Base-by-base conservation (phyloP, 768 basidiomycete genomes). In the Rhizopogon rudus region DNA sequence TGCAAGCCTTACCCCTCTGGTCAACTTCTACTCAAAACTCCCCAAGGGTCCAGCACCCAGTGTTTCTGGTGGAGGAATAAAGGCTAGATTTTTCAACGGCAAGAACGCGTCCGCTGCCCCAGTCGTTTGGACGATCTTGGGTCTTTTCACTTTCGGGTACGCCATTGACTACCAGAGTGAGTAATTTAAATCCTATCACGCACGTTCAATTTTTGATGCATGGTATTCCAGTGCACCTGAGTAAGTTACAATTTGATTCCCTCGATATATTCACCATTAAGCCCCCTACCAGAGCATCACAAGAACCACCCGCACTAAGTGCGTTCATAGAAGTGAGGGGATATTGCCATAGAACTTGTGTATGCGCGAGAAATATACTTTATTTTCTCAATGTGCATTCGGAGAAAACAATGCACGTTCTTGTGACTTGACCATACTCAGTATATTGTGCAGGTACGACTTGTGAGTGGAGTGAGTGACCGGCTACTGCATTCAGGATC, bases 11-110 rank as follows among this genome's bases (percentile, higher is more conserved):
- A 77, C 81, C 55, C 85, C 86, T 33, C 87, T 98, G 67, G 93
- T 97, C 60, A 85, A 92, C 62, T 98, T 97, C 75, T 98, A 98
- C 79, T 93, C 91, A 57, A 95, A 93, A 73, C 83, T 98, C 49
- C 96, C 94, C 61, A 98, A 98, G 71, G 95, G 95, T 44, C 76
- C 83, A 40, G 81, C 84, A 37, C 77, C 90, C 16, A 67, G 78
- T 40, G 75, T 83, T 17, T 75, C 79, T 52, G 73, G 73, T 53
- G 91, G 93, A n/a, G 91, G 93, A 20, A 76, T 96, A 65, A 89
- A 90, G 72, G 89, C 73, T n/a, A 78, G 86, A 44, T 91, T 78
- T 74, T 93, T 94, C 72, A 83, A 80, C 61, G 94, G 92, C 59
- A 83, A 84, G 74, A 96, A 92, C 71, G 94, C 92, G 40, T 87